Evolutionary conservation across 352 stramenopile genomes (phyloP).

Genomic region (Pilasporangium apinafurcum): DNA sequence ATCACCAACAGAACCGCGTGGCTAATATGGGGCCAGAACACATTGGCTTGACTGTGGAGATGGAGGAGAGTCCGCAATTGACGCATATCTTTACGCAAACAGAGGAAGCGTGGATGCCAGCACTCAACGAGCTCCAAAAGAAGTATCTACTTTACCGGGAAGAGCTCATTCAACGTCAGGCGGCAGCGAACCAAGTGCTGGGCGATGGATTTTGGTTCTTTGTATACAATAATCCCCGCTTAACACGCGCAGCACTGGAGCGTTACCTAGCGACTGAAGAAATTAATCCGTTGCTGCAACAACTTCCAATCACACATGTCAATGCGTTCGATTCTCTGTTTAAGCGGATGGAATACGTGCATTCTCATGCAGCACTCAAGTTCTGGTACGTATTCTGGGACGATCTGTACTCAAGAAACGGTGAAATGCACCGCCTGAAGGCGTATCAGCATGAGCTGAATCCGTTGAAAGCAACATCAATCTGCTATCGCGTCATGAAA

Average conservation of each 20-base stretch:
- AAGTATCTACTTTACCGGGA: constrained; percentile 18
- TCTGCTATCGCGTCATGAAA: constrained; percentile 6
- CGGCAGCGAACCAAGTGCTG: constrained; percentile 15
- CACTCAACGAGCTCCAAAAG: constrained; percentile 5
- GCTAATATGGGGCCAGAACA: constrained; percentile 17
- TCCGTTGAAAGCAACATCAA: constrained; percentile 1
- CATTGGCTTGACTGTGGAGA: constrained; percentile 18
- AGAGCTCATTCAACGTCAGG: constrained; percentile 11
- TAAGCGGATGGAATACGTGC: constrained; percentile 18
- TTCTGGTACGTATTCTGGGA: constrained; percentile 29
- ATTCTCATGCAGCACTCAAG: constrained; percentile 17
- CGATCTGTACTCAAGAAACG: constrained; percentile 6
- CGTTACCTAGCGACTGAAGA: constrained; percentile 19
- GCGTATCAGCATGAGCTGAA: constrained; percentile 1
- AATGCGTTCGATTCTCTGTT: constrained; percentile 25
- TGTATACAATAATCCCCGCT: constrained; percentile 28
- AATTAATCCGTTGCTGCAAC: constrained; percentile 11
- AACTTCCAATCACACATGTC: constrained; percentile 10
- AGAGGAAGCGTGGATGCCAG: constrained; percentile 7
- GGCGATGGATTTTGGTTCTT: constrained; percentile 44
- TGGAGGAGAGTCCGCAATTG: constrained; percentile 22
- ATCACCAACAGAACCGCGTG: constrained; percentile 18
- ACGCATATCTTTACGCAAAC: constrained; percentile 17
- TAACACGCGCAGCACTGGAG: constrained; percentile 14
- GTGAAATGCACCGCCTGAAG: constrained; percentile 3